phyloP scores from a whole-genome alignment of 495 filamentous ascomycete species.

The Penicillium ochrochloron region DNA sequence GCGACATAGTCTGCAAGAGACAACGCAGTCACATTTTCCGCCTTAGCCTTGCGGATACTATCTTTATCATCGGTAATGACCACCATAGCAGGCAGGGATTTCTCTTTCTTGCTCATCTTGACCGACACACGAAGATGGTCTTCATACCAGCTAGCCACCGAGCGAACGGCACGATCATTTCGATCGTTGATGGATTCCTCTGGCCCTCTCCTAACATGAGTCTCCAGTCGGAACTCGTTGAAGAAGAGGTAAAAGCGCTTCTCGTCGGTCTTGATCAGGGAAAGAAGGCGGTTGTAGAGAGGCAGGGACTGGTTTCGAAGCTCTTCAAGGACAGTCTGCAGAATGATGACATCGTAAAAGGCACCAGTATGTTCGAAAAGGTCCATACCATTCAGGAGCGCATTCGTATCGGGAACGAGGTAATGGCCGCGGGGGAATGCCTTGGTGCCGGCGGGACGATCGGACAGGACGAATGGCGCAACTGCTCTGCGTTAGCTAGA shows the following conservation, averaged over 20 bases:
- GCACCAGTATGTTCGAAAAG: conserved; percentile 88
- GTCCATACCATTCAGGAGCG: conserved; percentile 93
- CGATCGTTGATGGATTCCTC: conserved; percentile 95
- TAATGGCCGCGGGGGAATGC: conserved; percentile 88
- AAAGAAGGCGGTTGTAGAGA: conserved; percentile 89
- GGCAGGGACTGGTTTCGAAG: conserved; percentile 91
- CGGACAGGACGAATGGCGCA: conserved; percentile 82
- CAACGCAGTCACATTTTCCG: conserved; percentile 69
- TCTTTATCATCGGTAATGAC: conserved; percentile 93
- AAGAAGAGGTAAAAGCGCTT: conserved; percentile 99
- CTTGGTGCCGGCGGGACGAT: conserved; percentile 80
- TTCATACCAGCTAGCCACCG: conserved; percentile 86
- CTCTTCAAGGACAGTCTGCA: conserved; percentile 96
- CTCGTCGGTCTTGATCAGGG: conserved; percentile 88
- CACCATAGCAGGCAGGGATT: conserved; percentile 74
- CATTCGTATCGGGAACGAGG: conserved; percentile 95
- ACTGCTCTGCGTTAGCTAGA: conserved; percentile 55
- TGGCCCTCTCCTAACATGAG: conserved; percentile 71
- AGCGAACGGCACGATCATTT: conserved; percentile 89
- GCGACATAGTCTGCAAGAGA: conserved; percentile 78
- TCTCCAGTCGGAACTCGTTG: conserved; percentile 96
- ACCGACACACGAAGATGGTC: conserved; percentile 71
- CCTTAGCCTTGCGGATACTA: conserved; percentile 80
- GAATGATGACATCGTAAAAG: conserved; percentile 92
- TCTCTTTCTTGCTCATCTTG: conserved; percentile 58